These are phyloP conservation scores for Diaporthe velutina DNA, from an alignment of 2,329 filamentous ascomycete species.

Conservation along the genomic window DNA sequence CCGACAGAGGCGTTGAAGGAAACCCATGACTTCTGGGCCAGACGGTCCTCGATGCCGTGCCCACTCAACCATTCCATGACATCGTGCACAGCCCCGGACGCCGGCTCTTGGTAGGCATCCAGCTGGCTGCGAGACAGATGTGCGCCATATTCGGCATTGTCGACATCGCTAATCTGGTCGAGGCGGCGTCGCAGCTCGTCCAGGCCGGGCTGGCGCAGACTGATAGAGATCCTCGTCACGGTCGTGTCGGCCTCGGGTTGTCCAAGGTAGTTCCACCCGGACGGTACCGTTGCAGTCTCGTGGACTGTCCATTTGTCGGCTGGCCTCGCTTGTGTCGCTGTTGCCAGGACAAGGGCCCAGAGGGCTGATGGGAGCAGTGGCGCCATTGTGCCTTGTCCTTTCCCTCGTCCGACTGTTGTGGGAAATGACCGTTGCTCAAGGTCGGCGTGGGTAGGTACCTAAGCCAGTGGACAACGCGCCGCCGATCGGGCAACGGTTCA, in stretches of 20 bases:
- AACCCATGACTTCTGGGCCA: constrained; percentile 8
- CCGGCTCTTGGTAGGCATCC: constrained; percentile 1
- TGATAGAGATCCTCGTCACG: constrained; percentile 1
- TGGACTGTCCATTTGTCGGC: constrained; percentile 3
- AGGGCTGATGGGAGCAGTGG: constrained; percentile 9
- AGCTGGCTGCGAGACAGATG: constrained; percentile 8
- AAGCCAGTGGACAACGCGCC: background rate
- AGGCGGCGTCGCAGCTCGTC: constrained; percentile 23
- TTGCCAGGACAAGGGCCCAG: constrained; percentile 18
- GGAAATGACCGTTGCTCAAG: background rate
- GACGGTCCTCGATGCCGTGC: constrained; percentile 21
- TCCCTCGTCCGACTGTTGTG: background rate
- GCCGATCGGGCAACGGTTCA: background rate
- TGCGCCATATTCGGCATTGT: background rate
- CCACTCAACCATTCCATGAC: constrained; percentile 2
- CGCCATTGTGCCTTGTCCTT: background rate
- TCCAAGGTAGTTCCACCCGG: constrained; percentile 3
- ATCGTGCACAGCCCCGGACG: background rate
- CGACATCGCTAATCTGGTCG: constrained; percentile 11
- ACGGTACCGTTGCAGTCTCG: background rate
- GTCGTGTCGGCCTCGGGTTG: constrained; percentile 7
- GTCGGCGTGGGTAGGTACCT: background rate
- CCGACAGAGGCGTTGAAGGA: constrained; percentile 18
- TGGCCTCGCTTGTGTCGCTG: constrained; percentile 12
- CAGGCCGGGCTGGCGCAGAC: constrained; percentile 5